phyloP scores from a whole-genome alignment of 257 asterid species.

The Cruciata laevipes region DNA sequence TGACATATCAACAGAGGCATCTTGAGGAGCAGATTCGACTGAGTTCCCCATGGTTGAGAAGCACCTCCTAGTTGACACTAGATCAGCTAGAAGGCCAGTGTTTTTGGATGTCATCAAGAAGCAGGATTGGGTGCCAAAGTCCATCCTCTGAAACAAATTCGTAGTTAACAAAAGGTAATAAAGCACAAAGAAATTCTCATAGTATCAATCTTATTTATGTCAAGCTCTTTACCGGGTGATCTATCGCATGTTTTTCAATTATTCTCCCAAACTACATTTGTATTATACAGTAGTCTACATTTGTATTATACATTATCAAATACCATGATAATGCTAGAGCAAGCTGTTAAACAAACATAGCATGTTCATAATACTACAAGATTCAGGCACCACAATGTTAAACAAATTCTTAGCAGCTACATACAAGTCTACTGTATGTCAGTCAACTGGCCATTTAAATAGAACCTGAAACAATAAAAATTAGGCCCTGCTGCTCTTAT shows the following conservation, averaged over 20 bases:
- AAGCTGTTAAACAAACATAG: neutral
- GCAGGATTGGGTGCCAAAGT: neutral
- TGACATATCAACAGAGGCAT: neutral
- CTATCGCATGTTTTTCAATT: neutral
- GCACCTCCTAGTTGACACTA: neutral
- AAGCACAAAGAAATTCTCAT: neutral
- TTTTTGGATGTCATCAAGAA: neutral
- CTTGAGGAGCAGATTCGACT: neutral
- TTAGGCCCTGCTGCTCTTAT: too few relatives aligned
- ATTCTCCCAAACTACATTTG: neutral
- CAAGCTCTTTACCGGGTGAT: neutral
- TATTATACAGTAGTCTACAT: neutral
- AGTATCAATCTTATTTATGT: neutral
- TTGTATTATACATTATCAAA: too few relatives aligned
- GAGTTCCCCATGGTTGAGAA: neutral
- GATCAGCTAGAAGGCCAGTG: neutral
- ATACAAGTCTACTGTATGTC: too few relatives aligned
- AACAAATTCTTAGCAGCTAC: neutral
- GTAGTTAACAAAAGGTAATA: neutral
- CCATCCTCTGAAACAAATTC: neutral
- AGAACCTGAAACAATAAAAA: too few relatives aligned
- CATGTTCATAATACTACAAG: neutral
- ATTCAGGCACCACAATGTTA: neutral
- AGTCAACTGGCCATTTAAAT: too few relatives aligned
- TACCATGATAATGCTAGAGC: neutral